phyloP scores from a whole-genome alignment of 1,284 basidiomycete species.

The Ceratobasidium sp. region DNA sequence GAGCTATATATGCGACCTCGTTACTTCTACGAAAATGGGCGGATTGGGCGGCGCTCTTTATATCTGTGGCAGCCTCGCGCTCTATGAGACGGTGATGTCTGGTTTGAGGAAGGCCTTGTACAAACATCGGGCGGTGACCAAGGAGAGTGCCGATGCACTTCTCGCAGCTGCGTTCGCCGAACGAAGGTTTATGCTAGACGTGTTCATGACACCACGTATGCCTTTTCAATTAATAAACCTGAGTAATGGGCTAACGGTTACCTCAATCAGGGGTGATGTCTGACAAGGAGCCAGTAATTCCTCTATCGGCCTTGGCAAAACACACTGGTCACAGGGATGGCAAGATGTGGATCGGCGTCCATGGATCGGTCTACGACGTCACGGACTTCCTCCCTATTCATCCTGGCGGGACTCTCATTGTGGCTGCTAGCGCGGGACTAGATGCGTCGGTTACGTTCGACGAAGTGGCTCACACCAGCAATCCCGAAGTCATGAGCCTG shows the following conservation, averaged over 20 bases:
- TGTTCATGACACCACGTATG: constrained; percentile 44
- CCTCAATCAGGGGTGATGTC: constrained; percentile 16
- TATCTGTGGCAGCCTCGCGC: constrained; percentile 43
- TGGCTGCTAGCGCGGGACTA: constrained; percentile 40
- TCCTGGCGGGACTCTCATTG: constrained; percentile 44
- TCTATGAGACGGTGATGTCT: constrained; percentile 43
- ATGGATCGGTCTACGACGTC: constrained; percentile 45
- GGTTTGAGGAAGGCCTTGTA: constrained; percentile 41
- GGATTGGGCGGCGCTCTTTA: constrained; percentile 42
- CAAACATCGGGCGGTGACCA: constrained; percentile 39
- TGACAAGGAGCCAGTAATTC: constrained; percentile 39
- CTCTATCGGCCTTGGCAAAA: constrained; percentile 26
- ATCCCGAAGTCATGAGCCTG: constrained; percentile 45
- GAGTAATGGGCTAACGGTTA: background rate
- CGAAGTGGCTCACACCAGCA: constrained; percentile 44
- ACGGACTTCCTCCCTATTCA: constrained; percentile 45
- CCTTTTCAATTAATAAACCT: background rate
- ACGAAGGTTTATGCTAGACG: constrained; percentile 44
- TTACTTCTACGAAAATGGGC: constrained; percentile 42
- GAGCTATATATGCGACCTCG: constrained; percentile 39
- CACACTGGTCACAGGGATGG: constrained; percentile 43
- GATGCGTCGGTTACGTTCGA: constrained; percentile 43
- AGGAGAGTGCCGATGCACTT: constrained; percentile 38
- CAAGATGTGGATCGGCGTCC: constrained; percentile 46
- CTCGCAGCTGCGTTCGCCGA: constrained; percentile 42